Conservation (phyloP, 257 asterid species). For the Coffea canephora region DNA sequence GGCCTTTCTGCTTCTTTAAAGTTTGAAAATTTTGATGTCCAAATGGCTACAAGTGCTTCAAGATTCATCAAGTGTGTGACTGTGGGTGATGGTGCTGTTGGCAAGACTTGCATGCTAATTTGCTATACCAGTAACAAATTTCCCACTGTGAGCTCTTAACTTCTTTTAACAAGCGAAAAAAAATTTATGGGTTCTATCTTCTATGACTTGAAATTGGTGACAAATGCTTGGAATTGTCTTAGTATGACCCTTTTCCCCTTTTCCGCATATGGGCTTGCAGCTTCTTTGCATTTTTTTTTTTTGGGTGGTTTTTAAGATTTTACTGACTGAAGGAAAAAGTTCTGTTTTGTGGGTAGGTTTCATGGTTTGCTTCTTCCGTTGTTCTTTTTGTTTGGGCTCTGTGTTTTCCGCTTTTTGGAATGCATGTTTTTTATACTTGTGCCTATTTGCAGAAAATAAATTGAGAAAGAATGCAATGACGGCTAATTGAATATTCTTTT, state of each 20-base stretch:
- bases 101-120: constrained; percentile 98
- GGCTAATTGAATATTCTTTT: background rate
- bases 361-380: background rate
- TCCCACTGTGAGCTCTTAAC: constrained; percentile 68
- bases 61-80: constrained; percentile 97
- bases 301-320: constrained; percentile 4
- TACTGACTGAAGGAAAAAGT: constrained; percentile 5
- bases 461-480: background rate
- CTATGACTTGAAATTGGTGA: constrained; percentile 2
- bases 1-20: constrained; percentile 9
- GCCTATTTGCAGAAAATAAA: constrained; percentile 6
- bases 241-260: background rate
- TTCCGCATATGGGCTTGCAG: constrained; percentile 18
- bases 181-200: constrained; percentile 25
- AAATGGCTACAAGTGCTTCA: constrained; percentile 81
- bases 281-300: constrained; percentile 1
- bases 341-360: constrained; percentile 10
- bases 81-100: constrained; percentile 99
- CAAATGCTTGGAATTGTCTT: background rate
- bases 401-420: constrained; percentile 11
- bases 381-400: constrained; percentile 1
- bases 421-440: constrained; percentile 17
- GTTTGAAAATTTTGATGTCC: constrained; percentile 27
- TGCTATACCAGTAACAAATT: constrained; percentile 97
- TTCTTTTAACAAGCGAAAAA: constrained; percentile 11